Evolutionary conservation across 768 basidiomycete species (phyloP).

Genomic region (Pleurotus giganteus): DNA sequence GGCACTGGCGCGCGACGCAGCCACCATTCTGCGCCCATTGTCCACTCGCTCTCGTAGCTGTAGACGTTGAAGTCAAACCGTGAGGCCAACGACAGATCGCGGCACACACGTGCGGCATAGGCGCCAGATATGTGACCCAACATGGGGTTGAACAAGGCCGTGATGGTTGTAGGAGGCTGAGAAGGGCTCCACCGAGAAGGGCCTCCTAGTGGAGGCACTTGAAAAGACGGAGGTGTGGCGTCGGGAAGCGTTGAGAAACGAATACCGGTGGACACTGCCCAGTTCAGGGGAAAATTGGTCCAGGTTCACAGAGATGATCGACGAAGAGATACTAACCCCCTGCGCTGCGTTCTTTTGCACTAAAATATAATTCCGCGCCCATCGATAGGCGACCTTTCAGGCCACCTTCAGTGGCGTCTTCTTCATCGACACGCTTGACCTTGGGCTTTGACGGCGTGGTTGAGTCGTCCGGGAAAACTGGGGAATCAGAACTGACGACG

Average conservation of each 20-base stretch:
- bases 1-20: slow-evolving; percentile 55
- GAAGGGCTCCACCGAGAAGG: slow-evolving; percentile 37
- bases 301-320: not conserved
- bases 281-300: not conserved
- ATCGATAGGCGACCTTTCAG: slow-evolving; percentile 87
- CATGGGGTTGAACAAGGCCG: slow-evolving; percentile 94
- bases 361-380: slow-evolving; percentile 92
- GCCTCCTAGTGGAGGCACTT: slow-evolving; percentile 37
- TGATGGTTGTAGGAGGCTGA: slow-evolving; percentile 92
- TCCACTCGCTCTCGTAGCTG: slow-evolving; percentile 96
- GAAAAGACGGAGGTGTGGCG: slow-evolving; percentile 63
- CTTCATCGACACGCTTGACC: slow-evolving; percentile 87
- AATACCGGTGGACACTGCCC: slow-evolving; percentile 83
- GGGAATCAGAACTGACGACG: slow-evolving; percentile 27
- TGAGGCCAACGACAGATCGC: slow-evolving; percentile 81
- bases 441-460: slow-evolving; percentile 26
- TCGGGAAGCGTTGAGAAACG: slow-evolving; percentile 94
- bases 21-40: slow-evolving; percentile 97
- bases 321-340: slow-evolving; percentile 59
- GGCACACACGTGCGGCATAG: slow-evolving; percentile 85
- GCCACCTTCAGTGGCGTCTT: slow-evolving; percentile 90
- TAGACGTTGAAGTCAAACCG: slow-evolving; percentile 97
- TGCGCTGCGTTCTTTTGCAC: slow-evolving; percentile 88
- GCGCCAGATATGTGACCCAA: slow-evolving; percentile 91
- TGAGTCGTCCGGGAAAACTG: slow-evolving; percentile 22